These are phyloP conservation scores for Tulasnella sp. DNA, from an alignment of 768 basidiomycete species.

Conservation along the genomic window DNA sequence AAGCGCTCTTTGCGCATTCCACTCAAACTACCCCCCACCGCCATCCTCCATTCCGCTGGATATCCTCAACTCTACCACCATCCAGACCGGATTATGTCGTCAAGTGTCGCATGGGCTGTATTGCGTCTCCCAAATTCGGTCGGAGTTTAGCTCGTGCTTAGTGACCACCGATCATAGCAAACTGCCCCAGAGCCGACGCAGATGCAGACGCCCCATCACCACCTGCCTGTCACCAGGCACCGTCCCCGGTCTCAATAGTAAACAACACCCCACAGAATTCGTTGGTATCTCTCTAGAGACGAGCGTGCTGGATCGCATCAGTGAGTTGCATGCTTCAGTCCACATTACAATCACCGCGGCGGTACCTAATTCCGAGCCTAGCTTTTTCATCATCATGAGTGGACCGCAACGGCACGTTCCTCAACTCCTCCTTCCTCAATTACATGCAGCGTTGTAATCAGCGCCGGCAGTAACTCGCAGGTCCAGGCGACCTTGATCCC, in stretches of 20 bases:
- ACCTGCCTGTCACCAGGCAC: constrained; percentile 13
- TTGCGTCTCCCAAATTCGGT: too few species aligned
- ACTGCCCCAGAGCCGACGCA: too few species aligned
- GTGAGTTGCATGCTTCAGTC: constrained; percentile 49
- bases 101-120: too few species aligned
- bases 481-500: constrained; percentile 56
- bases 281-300: constrained; percentile 78
- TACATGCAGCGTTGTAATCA: constrained; percentile 67
- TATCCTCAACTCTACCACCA: too few species aligned
- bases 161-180: too few species aligned
- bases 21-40: too few species aligned
- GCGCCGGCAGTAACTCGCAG: constrained; percentile 81
- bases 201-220: background rate
- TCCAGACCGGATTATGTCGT: too few species aligned
- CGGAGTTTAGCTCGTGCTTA: too few species aligned
- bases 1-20: too few species aligned
- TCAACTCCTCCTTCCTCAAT: constrained; percentile 75
- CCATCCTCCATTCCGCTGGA: too few species aligned
- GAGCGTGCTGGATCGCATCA: constrained; percentile 66
- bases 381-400: constrained; percentile 46
- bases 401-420: constrained; percentile 54
- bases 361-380: too few species aligned
- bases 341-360: constrained; percentile 21
- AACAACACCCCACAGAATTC: constrained; percentile 50
- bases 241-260: constrained; percentile 33